Evolutionary conservation across 306 rosid genomes (phyloP), one percentile per base, ranked within the genome.

Genomic region (Carpinus viminea): DNA sequence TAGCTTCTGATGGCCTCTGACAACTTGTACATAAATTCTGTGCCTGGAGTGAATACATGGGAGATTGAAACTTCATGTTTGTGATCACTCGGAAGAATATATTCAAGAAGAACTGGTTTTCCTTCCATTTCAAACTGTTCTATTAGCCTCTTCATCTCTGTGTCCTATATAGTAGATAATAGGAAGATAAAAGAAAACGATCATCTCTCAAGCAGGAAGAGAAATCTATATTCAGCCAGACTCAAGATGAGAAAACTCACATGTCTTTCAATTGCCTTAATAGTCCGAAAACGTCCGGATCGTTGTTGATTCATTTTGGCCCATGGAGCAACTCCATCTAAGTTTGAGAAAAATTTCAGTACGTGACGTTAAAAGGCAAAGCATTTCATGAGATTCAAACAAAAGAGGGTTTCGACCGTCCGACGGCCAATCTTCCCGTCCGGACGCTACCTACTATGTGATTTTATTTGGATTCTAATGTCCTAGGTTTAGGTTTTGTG

Each of bases 241-340:
- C 16, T 28, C 0, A 31, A 61, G 13, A 16, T 41, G 24, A 16
- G 36, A 34, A 24, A 59, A 82, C 85, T n/a, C 74, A 87, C 89
- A 2, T 68, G 76, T 2, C 60, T 5, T 41, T 74, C 77, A 2
- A 51, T 54, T 28, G 84, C 86, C 78, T 78, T 85, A 0, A 88
- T 84, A 0, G 79, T 36, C 74, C 26, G 41, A 21, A 87, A 91
- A 2, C 92, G 88, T 20, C 90, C 74, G 0, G 78, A 41, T 10
- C 93, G 55, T 43, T 87, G 96, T 50, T 89, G 96, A 13, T 91
- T 88, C 91, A 91, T 86, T 72, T 91, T 89, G 0, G 87, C 91
- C 28, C 92, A 84, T 4, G 96, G 96, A 0, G 92, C 91, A 12
- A 91, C 93, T 15, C 93, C 93, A 28, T 89, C 96, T 91, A 57